These are phyloP conservation scores for Lasiodiplodia gonubiensis DNA, from an alignment of 2,329 filamentous ascomycete species.

Conservation along the genomic window DNA sequence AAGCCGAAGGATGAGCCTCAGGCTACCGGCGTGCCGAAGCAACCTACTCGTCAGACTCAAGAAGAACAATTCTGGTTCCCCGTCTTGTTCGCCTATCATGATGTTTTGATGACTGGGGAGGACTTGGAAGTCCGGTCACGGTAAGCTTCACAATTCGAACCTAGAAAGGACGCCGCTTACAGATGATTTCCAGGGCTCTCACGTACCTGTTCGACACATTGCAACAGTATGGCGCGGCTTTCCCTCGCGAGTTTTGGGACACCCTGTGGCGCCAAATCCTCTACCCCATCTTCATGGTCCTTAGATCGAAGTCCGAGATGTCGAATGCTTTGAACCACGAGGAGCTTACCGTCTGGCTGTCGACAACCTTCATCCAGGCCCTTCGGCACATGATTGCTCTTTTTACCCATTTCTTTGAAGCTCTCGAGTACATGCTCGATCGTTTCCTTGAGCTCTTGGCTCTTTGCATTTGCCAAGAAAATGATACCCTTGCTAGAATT, in stretches of 20 bases:
- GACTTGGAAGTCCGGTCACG: slow-evolving; percentile 90
- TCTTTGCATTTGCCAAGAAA: slow-evolving; percentile 97
- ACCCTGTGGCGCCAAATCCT: slow-evolving; percentile 96
- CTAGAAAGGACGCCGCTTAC: not conserved
- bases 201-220: slow-evolving; percentile 97
- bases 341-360: slow-evolving; percentile 97
- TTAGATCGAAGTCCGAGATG: slow-evolving; percentile 96
- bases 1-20: slow-evolving; percentile 56
- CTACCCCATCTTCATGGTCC: slow-evolving; percentile 97
- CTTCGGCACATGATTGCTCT: slow-evolving; percentile 97
- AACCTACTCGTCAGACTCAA: slow-evolving; percentile 79
- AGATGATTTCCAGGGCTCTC: slow-evolving; percentile 63
- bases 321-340: slow-evolving; percentile 94
- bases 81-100: slow-evolving; percentile 96
- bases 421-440: slow-evolving; percentile 96
- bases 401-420: slow-evolving; percentile 98
- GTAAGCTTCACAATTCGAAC: slow-evolving; percentile 36
- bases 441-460: slow-evolving; percentile 94
- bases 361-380: slow-evolving; percentile 98
- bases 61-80: slow-evolving; percentile 99
- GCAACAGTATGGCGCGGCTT: slow-evolving; percentile 86
- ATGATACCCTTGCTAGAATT: slow-evolving; percentile 96
- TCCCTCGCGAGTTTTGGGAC: slow-evolving; percentile 96
- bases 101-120: slow-evolving; percentile 98
- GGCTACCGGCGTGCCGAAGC: slow-evolving; percentile 61